Evolutionary conservation across 306 rosid genomes (phyloP).

Genomic region (Neltuma alba): DNA sequence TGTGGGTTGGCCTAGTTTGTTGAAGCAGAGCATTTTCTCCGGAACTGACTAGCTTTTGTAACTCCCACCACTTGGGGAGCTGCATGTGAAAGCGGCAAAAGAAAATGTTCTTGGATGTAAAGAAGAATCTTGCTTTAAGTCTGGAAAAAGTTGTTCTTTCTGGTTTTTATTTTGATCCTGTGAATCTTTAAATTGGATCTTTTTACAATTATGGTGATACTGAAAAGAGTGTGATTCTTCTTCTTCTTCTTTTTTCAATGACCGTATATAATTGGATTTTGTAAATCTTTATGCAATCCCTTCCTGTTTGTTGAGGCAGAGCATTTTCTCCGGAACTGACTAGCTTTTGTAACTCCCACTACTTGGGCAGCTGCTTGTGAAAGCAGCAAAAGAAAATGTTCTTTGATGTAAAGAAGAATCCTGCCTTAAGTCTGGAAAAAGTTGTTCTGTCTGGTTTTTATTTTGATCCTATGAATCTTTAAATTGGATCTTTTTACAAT

Average conservation of each 20-base stretch:
- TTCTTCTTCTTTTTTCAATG: neutral
- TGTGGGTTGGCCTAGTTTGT: neutral
- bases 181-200: constrained; percentile 26
- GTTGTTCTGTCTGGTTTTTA: constrained; percentile 33
- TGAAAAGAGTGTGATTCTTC: neutral
- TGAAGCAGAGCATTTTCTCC: constrained; percentile 12
- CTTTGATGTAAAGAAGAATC: constrained; percentile 47
- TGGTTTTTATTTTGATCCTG: constrained; percentile 32
- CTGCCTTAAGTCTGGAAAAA: constrained; percentile 47
- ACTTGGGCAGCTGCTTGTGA: constrained; percentile 30
- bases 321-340: constrained; percentile 30
- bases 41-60: constrained; percentile 44
- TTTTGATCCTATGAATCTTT: constrained; percentile 40
- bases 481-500: neutral
- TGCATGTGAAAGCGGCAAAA: constrained; percentile 34
- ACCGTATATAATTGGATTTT: neutral
- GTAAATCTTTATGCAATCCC: constrained; percentile 33
- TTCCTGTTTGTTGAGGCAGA: constrained; percentile 39
- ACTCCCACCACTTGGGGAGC: constrained; percentile 38
- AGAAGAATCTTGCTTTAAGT: constrained; percentile 54
- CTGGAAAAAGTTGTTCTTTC: constrained; percentile 33
- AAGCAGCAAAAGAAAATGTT: constrained; percentile 38
- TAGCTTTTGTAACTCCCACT: constrained; percentile 48
- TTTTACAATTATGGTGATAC: neutral
- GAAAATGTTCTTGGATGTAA: constrained; percentile 41